Base-by-base conservation (phyloP, 106 monocot genomes). In the Dendrobium officinale region DNA sequence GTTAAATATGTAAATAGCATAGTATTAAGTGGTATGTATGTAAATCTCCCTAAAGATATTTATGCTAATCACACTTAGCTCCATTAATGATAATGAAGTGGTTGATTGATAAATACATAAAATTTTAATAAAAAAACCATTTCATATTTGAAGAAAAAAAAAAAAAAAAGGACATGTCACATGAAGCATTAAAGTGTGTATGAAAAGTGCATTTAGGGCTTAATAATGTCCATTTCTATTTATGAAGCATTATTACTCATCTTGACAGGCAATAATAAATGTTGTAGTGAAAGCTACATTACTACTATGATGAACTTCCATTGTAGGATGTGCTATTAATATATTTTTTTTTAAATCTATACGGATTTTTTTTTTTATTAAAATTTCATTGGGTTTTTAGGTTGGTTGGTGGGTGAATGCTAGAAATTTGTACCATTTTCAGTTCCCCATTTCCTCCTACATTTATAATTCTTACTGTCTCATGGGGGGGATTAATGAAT, bases 221-320 rank as follows among this genome's bases (percentile, higher is more conserved):
- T 40, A 70, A 70, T 70, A 70, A 70, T 70, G 70, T 24, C 70
- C n/a, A 66, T 70, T 70, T 70, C 70, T 70, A 70, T 70, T 70
- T 70, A 70, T 70, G 70, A 70, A 37, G 70, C 37, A 70, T 29
- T 70, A 70, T 70, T 31, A 70, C 33, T 70, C 70, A 16, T 70
- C 24, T 70, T 37, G 70, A 70, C 70, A 33, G 70, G 37, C 37
- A 15, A 33, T 70, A 70, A 37, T 70, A 70, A 70, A 70, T 70
- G 70, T 33, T 16, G 33, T 70, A 70, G 70, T 66, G 70, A 70
- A 70, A 33, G 70, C 70, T 70, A 40, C 70, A 70, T 70, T 33
- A 37, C 33, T 8, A 26, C 64, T 66, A 66, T 66, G 9, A 66
- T 66, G 24, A 66, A 26, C 64, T 66, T 24, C 64, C 64, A 15